These are phyloP conservation scores for Clavispora santaluciae DNA, from an alignment of 805 yeast species.

Conservation along the genomic window DNA sequence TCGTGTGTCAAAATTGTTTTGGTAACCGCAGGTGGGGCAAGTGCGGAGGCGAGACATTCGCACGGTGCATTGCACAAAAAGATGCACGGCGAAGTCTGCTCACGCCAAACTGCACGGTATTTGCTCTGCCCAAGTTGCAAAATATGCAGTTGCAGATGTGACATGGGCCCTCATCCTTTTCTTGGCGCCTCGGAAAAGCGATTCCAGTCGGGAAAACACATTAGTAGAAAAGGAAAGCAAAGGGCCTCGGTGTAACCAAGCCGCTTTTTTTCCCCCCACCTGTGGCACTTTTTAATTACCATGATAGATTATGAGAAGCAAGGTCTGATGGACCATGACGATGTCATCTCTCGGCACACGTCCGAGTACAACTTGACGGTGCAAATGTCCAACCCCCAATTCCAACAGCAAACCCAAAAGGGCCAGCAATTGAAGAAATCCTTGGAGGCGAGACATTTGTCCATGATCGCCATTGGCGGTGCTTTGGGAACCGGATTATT, in stretches of 20 bases:
- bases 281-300: too few species aligned
- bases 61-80: neutral
- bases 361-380: slow-evolving; percentile 46
- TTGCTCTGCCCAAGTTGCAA: too few species aligned
- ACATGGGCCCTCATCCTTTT: neutral
- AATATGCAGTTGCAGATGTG: neutral
- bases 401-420: slow-evolving; percentile 29
- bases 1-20: too few species aligned
- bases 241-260: neutral
- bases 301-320: slow-evolving; percentile 16
- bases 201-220: neutral
- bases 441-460: slow-evolving; percentile 48
- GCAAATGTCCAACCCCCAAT: slow-evolving; percentile 40
- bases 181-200: neutral
- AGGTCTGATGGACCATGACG: slow-evolving; percentile 19
- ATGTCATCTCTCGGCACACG: slow-evolving; percentile 38
- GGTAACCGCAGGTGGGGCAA: too few species aligned
- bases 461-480: slow-evolving; percentile 80
- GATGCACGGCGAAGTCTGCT: neutral
- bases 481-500: slow-evolving; percentile 78
- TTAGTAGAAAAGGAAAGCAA: neutral
- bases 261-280: neutral
- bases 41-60: too few species aligned
- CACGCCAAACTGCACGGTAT: neutral
- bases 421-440: slow-evolving; percentile 41